Percentiles rank a stretch among this genome's conserved stretches.
phyloP scores from a whole-genome alignment of 129 eudicot species.

The Chrysanthemum makinoi region DNA sequence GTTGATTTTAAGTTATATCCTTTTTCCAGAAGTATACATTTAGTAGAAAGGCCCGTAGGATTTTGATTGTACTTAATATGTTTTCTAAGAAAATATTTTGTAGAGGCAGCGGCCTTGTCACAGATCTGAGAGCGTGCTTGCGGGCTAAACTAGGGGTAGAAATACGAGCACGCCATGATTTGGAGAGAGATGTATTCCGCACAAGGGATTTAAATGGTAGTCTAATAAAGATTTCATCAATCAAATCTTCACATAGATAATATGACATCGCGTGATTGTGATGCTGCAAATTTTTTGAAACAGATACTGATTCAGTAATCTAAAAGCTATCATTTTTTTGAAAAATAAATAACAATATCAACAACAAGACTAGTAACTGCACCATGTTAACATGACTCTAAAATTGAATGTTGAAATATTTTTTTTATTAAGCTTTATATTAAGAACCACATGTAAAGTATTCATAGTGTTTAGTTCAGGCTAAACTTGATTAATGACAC shows the following conservation, averaged over 20 bases:
- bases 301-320: too few species aligned
- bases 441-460: too few species aligned
- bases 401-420: too few species aligned
- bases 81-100: background rate
- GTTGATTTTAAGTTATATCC: background rate
- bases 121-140: background rate
- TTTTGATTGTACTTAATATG: background rate
- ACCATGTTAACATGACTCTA: too few species aligned
- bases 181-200: background rate
- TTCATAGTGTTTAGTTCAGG: too few species aligned
- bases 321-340: too few species aligned
- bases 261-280: background rate
- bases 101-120: background rate
- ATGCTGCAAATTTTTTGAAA: background rate
- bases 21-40: background rate
- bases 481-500: too few species aligned
- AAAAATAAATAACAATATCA: too few species aligned
- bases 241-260: background rate
- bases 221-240: background rate
- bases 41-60: background rate
- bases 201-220: background rate
- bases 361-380: too few species aligned
- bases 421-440: too few species aligned
- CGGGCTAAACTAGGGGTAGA: background rate
- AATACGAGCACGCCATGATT: background rate